Evolutionary conservation across 176 grass and related monocot species (phyloP), one percentile per base, ranked within the genome.

Genomic region (Pontederia paniculata): DNA sequence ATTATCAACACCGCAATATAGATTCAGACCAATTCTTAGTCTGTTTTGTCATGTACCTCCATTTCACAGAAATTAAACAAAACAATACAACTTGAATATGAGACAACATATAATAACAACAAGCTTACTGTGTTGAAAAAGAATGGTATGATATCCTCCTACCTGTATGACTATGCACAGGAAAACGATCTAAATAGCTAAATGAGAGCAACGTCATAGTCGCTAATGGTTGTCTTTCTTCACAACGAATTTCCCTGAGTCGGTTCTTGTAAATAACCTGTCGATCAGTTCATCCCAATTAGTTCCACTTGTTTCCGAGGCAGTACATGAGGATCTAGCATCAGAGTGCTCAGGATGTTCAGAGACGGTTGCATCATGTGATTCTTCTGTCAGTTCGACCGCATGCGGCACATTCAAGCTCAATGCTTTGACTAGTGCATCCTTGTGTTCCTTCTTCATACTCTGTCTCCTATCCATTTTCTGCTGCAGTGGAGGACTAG

Each of bases 391-490:
- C 10, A 75, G 66, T 37, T 80, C 64, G 1, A 70, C 54, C 0
- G 81, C 85, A 63, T 89, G 78, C 23, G 81, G 85, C 69, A 89
- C 69, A 12, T 89, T 74, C 22, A 95, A 73, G 42, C 68, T 70
- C 54, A 73, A 72, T 9, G 89, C 89, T 42, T 68, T 80, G 16
- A 85, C 54, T 9, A 95, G 82, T 9, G 89, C 89, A 58, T 19
- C 54, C 78, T 80, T 83, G 81, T 95, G 89, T 42, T 95, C 89
- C 66, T 80, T 81, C 52, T 89, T 19, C 3, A 89, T 71, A 66
- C 76, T 89, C 55, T 78, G 48, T 74, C 83, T 16, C 67, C 81
- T 95, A 22, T 67, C 75, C 89, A 89, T 89, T 66, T 68, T 89
- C 67, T 82, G 78, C 23, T 78, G 66, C 9, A 48, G 44, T 57